A percentile compares a stretch with the other conserved stretches of the same genome.
These are phyloP conservation scores for Torulaspora quercuum DNA, from an alignment of 805 yeast species.

Conservation along the genomic window DNA sequence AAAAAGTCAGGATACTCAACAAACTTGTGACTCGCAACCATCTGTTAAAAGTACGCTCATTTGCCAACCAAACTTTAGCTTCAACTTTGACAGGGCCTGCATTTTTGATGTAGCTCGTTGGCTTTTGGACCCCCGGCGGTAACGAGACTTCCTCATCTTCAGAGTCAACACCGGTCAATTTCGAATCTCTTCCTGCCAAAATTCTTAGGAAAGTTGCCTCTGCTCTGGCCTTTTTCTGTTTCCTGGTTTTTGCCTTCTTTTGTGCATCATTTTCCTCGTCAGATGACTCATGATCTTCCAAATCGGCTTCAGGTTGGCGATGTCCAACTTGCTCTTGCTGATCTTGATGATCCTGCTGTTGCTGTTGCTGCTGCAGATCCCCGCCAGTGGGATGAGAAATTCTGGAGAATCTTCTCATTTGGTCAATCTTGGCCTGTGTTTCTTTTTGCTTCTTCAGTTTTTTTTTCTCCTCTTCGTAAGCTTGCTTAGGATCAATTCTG, in stretches of 20 bases:
- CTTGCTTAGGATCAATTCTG: constrained; percentile 73
- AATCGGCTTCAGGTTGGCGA: constrained; percentile 40
- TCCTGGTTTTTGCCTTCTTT: constrained; percentile 17
- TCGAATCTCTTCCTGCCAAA: constrained; percentile 42
- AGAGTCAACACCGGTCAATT: constrained; percentile 60
- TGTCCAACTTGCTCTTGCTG: constrained; percentile 6
- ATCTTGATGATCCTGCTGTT: constrained; percentile 3
- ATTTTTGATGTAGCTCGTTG: constrained; percentile 73
- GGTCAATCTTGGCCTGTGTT: constrained; percentile 35
- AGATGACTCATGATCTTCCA: constrained; percentile 58
- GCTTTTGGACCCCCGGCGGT: constrained; percentile 88
- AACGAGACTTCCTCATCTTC: constrained; percentile 83
- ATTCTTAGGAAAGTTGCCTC: constrained; percentile 37
- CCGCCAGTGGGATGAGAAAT: constrained; percentile 16
- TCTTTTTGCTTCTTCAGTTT: constrained; percentile 48
- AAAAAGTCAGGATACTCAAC: constrained; percentile 78
- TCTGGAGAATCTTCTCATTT: constrained; percentile 37
- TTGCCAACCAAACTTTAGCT: constrained; percentile 97
- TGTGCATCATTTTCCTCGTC: constrained; percentile 35
- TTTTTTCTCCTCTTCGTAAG: constrained; percentile 61
- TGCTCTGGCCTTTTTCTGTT: constrained; percentile 30
- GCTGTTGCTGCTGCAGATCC: constrained; percentile 10
- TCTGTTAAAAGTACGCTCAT: constrained; percentile 93
- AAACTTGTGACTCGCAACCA: constrained; percentile 91
- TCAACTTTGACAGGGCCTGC: constrained; percentile 92